Conservation (phyloP, 1,139 yeast genomes). For the Yamadazyma aaseri region DNA sequence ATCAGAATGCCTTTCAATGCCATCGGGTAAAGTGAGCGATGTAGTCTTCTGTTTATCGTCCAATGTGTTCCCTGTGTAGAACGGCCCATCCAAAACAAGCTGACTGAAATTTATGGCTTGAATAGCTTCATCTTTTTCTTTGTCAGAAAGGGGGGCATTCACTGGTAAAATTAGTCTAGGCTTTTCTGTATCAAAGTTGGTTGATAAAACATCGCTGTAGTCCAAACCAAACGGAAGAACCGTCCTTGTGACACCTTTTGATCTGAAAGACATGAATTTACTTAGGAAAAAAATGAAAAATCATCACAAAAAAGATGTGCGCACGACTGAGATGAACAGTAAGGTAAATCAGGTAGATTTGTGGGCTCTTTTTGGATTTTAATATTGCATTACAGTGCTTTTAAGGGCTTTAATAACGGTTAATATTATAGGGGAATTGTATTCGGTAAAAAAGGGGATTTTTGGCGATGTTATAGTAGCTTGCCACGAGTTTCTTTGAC, state of each 20-base stretch:
- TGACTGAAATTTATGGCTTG: slow-evolving; percentile 61
- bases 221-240: slow-evolving; percentile 69
- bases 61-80: slow-evolving; percentile 60
- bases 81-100: slow-evolving; percentile 70
- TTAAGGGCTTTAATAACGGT: too few relatives aligned
- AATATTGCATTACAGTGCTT: too few relatives aligned
- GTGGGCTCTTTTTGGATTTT: too few relatives aligned
- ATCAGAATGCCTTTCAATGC: slow-evolving; percentile 74
- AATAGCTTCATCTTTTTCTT: slow-evolving; percentile 61
- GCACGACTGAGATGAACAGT: slow-evolving; percentile 1
- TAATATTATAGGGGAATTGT: too few relatives aligned
- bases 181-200: slow-evolving; percentile 31
- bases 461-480: too few relatives aligned
- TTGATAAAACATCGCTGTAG: slow-evolving; percentile 52
- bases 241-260: slow-evolving; percentile 25
- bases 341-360: too few relatives aligned
- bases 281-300: slow-evolving; percentile 1
- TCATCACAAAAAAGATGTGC: too few relatives aligned
- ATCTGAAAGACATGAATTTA: slow-evolving; percentile 26
- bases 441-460: too few relatives aligned
- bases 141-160: slow-evolving; percentile 56
- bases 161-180: slow-evolving; percentile 59
- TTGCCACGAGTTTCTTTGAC: too few relatives aligned
- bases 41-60: slow-evolving; percentile 24
- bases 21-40: slow-evolving; percentile 36